Conservation (phyloP, 1,139 yeast species). For the Kodamaea derodonti region DNA sequence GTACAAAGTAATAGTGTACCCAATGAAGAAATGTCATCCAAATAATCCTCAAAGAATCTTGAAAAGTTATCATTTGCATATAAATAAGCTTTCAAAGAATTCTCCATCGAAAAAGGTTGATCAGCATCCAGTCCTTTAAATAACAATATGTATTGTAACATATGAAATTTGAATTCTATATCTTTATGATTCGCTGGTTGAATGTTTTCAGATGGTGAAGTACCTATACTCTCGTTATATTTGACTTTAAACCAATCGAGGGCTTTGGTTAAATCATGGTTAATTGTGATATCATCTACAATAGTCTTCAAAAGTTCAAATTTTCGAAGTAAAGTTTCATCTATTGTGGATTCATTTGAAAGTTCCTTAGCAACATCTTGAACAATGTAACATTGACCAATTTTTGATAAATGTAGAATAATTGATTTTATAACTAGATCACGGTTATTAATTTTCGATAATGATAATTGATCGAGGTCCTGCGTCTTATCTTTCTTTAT, state of each 20-base stretch:
- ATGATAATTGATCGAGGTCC: conserved; percentile 6
- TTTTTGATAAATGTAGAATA: conserved; percentile 38
- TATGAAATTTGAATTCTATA: conserved; percentile 64
- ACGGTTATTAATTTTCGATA: conserved; percentile 23
- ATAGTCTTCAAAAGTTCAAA: conserved; percentile 33
- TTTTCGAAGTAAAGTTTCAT: conserved; percentile 21
- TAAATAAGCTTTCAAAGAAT: conserved; percentile 43
- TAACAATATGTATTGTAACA: conserved; percentile 50
- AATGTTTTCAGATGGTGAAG: conserved; percentile 3
- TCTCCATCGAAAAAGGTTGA: conserved; percentile 16
- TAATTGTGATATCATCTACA: conserved; percentile 31
- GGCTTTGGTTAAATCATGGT: conserved; percentile 33
- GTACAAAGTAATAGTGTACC: conserved; percentile 45
- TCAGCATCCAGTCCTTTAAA: conserved; percentile 25
- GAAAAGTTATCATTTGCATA: conserved; percentile 57
- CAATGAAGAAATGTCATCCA: conserved; percentile 49
- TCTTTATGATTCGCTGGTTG: conserved; percentile 7
- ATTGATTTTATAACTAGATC: conserved; percentile 39
- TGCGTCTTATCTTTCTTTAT: conserved; percentile 7
- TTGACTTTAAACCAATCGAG: conserved; percentile 34
- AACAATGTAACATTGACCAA: conserved; percentile 40
- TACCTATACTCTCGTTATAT: conserved; percentile 11
- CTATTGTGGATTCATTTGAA: conserved; percentile 15
- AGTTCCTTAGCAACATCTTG: conserved; percentile 28
- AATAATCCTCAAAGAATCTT: conserved; percentile 34